Base-by-base conservation (phyloP, 345 rosid genomes). In the Noccaea caerulescens region DNA sequence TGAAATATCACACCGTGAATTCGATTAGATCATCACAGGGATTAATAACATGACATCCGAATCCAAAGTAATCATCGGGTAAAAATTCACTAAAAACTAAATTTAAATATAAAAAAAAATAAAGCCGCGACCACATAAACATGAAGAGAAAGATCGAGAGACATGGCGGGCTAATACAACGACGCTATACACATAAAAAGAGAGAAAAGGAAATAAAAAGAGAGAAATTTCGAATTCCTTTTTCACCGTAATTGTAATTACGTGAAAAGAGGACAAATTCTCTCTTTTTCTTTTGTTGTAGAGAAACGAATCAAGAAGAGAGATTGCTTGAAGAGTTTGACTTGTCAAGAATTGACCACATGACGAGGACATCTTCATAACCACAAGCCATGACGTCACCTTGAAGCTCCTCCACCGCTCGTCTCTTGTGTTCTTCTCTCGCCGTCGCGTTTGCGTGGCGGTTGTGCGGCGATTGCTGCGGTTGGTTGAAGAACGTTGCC, bases 281-380 rank as follows among this genome's bases (percentile, higher is more conserved):
- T 51, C 25, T 5, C 0, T 11, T 60, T 50, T 36, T 33, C 13
- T 6, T 33, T 38, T 20, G 23, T 20, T 36, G 61, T 36, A 10
- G 18, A 38, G 50, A 69, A 70, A 70, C 43, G 0, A 39, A 73
- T 73, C 66, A 80, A 25, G 91, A 80, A 71, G 84, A 67, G 66
- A 86, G 73, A 58, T 77, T 74, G 80, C 80, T 83, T 46, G 75
- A 53, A 68, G 95, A 78, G 80, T 82, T 88, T 77, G 98, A 85
- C 78, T 92, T 90, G 80, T 92, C 98, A 11, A 92, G 91, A 77
- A 92, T 92, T 25, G 98, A 92, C 98, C 96, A 92, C 98, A 92
- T 92, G 67, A 92, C 92, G 46, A 87, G 93, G 58, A 90, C 96
- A 68, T 92, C 98, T 71, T 92, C 91, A 27, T 92, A 92, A 3